These are phyloP conservation scores for Choanephora cucurbitarum DNA, from an alignment of 371 early-diverging fungal species.

Conservation along the genomic window DNA sequence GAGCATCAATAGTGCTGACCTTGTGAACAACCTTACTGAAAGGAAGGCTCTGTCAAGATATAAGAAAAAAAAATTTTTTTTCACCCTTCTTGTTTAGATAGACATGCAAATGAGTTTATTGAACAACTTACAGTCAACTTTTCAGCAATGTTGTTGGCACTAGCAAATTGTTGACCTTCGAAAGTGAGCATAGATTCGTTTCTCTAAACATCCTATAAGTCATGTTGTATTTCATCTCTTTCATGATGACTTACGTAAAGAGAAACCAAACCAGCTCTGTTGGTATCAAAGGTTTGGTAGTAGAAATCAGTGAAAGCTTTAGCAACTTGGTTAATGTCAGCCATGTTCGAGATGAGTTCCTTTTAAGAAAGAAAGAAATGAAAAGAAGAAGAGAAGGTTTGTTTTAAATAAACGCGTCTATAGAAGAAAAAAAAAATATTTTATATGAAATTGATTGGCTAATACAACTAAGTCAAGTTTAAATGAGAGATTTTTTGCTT, in stretches of 20 bases:
- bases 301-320: slow-evolving; percentile 79
- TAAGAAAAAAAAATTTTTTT: slow-evolving; percentile 9
- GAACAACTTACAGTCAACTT: slow-evolving; percentile 86
- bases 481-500: background rate
- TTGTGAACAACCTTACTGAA: slow-evolving; percentile 75
- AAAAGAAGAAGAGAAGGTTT: background rate
- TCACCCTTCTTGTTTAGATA: background rate
- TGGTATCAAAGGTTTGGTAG: slow-evolving; percentile 80
- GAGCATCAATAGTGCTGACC: slow-evolving; percentile 75
- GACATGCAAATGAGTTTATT: too few species aligned
- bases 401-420: slow-evolving; percentile 4
- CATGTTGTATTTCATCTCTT: slow-evolving; percentile 18
- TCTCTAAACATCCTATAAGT: slow-evolving; percentile 52
- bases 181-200: slow-evolving; percentile 83
- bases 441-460: background rate
- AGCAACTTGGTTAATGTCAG: slow-evolving; percentile 55
- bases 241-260: slow-evolving; percentile 75
- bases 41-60: slow-evolving; percentile 62
- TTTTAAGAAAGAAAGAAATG: background rate
- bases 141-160: slow-evolving; percentile 64
- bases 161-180: slow-evolving; percentile 71
- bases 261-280: slow-evolving; percentile 59
- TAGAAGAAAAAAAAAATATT: background rate
- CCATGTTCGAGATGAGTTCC: slow-evolving; percentile 12
- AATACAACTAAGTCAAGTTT: too few species aligned